Percentiles rank a stretch among this genome's conserved stretches.
Evolutionary conservation across 179 eudicot genomes (phyloP).

Genomic region (Spergularia azorica): DNA sequence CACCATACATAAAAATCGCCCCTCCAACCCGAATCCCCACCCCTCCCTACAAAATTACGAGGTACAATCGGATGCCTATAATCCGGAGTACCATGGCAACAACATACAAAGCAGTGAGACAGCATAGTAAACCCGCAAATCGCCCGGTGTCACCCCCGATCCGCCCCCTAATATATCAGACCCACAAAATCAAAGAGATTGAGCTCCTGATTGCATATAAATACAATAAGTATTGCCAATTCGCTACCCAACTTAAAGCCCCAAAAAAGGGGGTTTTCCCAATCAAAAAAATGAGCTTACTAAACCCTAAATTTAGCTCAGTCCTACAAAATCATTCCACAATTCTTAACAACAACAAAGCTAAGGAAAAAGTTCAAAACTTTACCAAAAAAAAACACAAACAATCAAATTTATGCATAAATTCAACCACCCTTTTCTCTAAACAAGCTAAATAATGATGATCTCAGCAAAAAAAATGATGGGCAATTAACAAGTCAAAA

Average conservation of each 20-base stretch:
- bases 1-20: too few species aligned
- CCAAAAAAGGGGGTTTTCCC: neutral
- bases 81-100: too few species aligned
- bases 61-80: too few species aligned
- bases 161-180: neutral
- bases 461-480: neutral
- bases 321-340: neutral
- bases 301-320: constrained; percentile 16
- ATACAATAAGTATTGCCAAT: neutral
- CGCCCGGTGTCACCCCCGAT: too few species aligned
- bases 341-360: neutral
- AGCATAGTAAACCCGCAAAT: too few species aligned
- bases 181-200: neutral
- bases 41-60: too few species aligned
- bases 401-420: neutral
- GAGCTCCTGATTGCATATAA: neutral
- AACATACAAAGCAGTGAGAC: too few species aligned
- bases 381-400: neutral
- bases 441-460: neutral
- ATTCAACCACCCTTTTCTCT: constrained; percentile 15
- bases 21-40: too few species aligned
- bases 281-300: neutral
- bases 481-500: neutral
- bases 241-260: neutral
- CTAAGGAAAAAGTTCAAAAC: constrained; percentile 4